Percentiles rank a stretch among this genome's conserved stretches.
phyloP scores from a whole-genome alignment of 2,329 filamentous ascomycete genomes.

The Herpotrichia juniperi region DNA sequence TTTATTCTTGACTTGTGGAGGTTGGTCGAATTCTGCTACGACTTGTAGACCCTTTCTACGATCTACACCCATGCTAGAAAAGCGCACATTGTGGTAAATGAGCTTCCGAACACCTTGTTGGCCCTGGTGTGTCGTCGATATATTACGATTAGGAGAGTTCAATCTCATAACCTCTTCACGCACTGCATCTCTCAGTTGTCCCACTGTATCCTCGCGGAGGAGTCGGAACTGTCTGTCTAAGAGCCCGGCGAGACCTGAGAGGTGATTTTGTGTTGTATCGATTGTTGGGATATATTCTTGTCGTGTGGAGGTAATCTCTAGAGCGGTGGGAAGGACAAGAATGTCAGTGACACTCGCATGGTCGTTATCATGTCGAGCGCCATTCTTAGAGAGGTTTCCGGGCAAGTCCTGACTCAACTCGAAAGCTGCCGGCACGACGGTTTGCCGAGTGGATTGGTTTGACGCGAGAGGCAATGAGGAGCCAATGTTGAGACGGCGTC shows the following conservation, averaged over 20 bases:
- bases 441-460: neutral
- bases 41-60: neutral
- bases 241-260: slow-evolving; percentile 29
- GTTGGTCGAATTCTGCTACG: neutral
- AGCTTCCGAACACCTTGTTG: neutral
- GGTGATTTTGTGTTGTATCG: slow-evolving; percentile 30
- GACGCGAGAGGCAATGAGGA: neutral
- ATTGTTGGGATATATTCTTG: slow-evolving; percentile 43
- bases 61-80: no score
- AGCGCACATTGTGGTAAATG: no score
- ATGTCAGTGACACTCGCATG: slow-evolving; percentile 35
- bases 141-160: neutral
- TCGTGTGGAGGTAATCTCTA: slow-evolving; percentile 46
- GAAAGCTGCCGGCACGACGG: neutral
- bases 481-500: slow-evolving; percentile 4
- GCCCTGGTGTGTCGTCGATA: neutral
- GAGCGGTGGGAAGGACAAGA: slow-evolving; percentile 35
- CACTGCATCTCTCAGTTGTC: slow-evolving; percentile 28
- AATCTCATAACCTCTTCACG: slow-evolving; percentile 18
- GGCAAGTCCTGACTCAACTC: neutral
- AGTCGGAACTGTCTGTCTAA: slow-evolving; percentile 44
- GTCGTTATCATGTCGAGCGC: slow-evolving; percentile 38
- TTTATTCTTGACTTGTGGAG: neutral
- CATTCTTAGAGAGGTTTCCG: neutral
- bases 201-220: slow-evolving; percentile 40